These are phyloP conservation scores for Ceratocystis ficicola DNA, from an alignment of 2,329 filamentous ascomycete genomes.

Conservation along the genomic window DNA sequence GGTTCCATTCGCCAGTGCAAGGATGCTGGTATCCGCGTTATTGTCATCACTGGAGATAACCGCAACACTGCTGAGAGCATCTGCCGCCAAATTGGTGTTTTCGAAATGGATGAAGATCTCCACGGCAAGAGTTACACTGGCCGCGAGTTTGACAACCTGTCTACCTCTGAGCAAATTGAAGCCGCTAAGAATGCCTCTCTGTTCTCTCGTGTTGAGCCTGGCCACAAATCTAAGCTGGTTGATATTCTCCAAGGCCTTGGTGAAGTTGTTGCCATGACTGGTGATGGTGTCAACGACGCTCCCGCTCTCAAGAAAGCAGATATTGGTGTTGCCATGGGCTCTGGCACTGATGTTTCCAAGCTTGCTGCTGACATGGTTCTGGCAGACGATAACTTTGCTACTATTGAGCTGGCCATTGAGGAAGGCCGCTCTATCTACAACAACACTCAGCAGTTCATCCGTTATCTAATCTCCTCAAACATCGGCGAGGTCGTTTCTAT, in stretches of 20 bases:
- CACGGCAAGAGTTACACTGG: conserved; percentile 90
- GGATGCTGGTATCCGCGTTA: conserved; percentile 85
- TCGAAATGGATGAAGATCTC: conserved; percentile 68
- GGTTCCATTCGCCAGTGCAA: conserved; percentile 78
- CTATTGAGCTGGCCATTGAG: conserved; percentile 89
- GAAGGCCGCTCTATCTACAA: conserved; percentile 98
- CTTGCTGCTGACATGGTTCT: conserved; percentile 97
- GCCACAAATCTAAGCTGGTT: conserved; percentile 94
- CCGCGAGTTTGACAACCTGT: conserved; percentile 81
- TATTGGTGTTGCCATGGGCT: conserved; percentile 98
- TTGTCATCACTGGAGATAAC: conserved; percentile 97
- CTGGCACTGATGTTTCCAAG: conserved; percentile 92
- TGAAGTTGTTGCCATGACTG: conserved; percentile 97
- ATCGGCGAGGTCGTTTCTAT: conserved; percentile 99
- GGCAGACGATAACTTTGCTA: conserved; percentile 97
- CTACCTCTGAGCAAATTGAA: conserved; percentile 63
- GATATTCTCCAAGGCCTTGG: conserved; percentile 86
- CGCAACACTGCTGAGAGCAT: conserved; percentile 96
- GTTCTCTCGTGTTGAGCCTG: conserved; percentile 91
- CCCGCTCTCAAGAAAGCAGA: conserved; percentile 97
- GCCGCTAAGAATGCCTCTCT: conserved; percentile 77
- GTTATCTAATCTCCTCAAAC: conserved; percentile 97
- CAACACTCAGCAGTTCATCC: conserved; percentile 99
- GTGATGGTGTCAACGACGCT: conserved; percentile 96
- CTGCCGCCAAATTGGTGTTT: conserved; percentile 92